phyloP scores from a whole-genome alignment of 352 stramenopile genomes.

The Pythium volutum region DNA sequence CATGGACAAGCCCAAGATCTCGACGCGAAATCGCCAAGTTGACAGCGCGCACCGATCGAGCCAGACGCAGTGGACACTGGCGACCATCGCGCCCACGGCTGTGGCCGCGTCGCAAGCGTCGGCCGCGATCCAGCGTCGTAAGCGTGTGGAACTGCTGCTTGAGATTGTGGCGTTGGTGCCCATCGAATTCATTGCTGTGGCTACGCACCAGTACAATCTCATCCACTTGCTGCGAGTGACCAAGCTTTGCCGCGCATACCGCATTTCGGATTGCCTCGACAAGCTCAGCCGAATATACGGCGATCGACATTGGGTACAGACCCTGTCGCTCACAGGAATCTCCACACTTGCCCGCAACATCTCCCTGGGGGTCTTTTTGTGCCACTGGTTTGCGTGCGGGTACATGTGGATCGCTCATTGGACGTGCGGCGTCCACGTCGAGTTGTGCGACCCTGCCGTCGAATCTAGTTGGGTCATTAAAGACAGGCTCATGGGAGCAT shows the following conservation, averaged over 20 bases:
- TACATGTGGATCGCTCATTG: slow-evolving; percentile 71
- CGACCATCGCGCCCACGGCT: slow-evolving; percentile 28
- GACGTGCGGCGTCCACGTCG: slow-evolving; percentile 50
- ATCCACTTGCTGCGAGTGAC: slow-evolving; percentile 56
- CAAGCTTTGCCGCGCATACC: slow-evolving; percentile 61
- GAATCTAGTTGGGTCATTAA: slow-evolving; percentile 62
- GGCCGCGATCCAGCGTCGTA: slow-evolving; percentile 9
- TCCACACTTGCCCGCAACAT: slow-evolving; percentile 47
- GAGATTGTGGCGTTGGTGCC: slow-evolving; percentile 53
- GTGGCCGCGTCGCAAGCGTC: slow-evolving; percentile 18
- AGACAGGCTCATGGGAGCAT: slow-evolving; percentile 45
- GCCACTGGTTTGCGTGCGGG: slow-evolving; percentile 58
- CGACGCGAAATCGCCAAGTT: slow-evolving; percentile 27
- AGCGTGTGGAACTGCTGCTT: slow-evolving; percentile 41
- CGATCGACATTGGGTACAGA: slow-evolving; percentile 38
- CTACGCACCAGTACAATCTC: slow-evolving; percentile 37
- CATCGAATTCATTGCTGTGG: slow-evolving; percentile 46
- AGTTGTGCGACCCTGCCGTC: slow-evolving; percentile 36
- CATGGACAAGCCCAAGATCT: slow-evolving; percentile 31
- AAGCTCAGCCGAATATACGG: slow-evolving; percentile 53
- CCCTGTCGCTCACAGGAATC: slow-evolving; percentile 58
- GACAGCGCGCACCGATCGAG: slow-evolving; percentile 21
- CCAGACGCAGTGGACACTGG: slow-evolving; percentile 46
- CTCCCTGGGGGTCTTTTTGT: slow-evolving; percentile 28
- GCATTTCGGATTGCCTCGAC: slow-evolving; percentile 34